Conservation (phyloP, 768 basidiomycete genomes). For the Termitomyces eurrhizus region DNA sequence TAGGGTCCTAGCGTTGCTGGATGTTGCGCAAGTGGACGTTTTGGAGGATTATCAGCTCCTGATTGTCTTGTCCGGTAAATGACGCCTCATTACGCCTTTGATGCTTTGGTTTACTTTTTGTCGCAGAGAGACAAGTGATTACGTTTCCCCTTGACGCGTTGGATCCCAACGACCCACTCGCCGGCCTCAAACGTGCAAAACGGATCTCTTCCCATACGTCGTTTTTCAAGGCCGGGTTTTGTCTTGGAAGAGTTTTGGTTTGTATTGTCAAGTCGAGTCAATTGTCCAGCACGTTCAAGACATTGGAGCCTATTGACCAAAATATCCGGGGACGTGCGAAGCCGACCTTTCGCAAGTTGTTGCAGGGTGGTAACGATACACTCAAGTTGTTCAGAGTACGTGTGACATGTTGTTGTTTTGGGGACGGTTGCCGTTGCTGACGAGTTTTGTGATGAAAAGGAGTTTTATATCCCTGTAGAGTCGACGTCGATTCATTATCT, state of each 20-base stretch:
- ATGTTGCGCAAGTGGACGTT: constrained; percentile 94
- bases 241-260: constrained; percentile 86
- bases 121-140: constrained; percentile 86
- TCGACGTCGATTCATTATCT: constrained; percentile 96
- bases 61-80: constrained; percentile 94
- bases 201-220: constrained; percentile 94
- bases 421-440: background rate
- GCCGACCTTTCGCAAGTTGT: constrained; percentile 90
- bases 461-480: constrained; percentile 98
- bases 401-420: constrained; percentile 4
- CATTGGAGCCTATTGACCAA: constrained; percentile 94
- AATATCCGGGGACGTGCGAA: constrained; percentile 72
- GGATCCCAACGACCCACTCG: constrained; percentile 84
- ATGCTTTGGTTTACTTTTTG: background rate
- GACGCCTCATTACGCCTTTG: no score
- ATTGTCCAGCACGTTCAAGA: constrained; percentile 95
- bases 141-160: constrained; percentile 94
- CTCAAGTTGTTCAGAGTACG: constrained; percentile 84
- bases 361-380: constrained; percentile 94
- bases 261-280: constrained; percentile 97
- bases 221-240: constrained; percentile 96
- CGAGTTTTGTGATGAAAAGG: constrained; percentile 41
- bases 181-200: constrained; percentile 90
- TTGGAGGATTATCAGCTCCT: constrained; percentile 94
- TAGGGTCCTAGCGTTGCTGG: constrained; percentile 83